Percentiles rank a stretch among this genome's conserved stretches.
Evolutionary conservation across 2,329 filamentous ascomycete species (phyloP).

Genomic region (Drechslera avenae): DNA sequence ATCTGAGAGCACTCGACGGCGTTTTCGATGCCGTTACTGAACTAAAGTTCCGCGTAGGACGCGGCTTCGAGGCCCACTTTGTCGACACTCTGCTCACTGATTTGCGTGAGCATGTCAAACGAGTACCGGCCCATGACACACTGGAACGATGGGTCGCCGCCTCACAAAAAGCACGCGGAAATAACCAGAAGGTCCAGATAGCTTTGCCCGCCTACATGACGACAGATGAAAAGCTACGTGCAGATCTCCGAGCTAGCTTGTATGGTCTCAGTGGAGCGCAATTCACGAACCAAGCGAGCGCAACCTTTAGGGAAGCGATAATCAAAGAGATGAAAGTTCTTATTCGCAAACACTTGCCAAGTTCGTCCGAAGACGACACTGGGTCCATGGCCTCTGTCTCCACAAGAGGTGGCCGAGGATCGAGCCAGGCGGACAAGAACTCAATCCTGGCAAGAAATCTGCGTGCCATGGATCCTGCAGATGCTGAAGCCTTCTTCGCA

Average conservation of each 20-base stretch:
- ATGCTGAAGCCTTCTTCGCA: conserved; percentile 81
- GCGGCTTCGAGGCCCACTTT: conserved; percentile 82
- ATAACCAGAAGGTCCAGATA: conserved; percentile 69
- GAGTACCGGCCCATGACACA: conserved; percentile 72
- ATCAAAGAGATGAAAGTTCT: conserved; percentile 84
- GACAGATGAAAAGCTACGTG: conserved; percentile 71
- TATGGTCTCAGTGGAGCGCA: conserved; percentile 80
- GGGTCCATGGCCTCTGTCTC: conserved; percentile 87
- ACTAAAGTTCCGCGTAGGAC: conserved; percentile 80
- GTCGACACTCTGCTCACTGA: conserved; percentile 78
- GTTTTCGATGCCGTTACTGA: conserved; percentile 77
- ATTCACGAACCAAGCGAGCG: conserved; percentile 79
- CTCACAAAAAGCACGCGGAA: conserved; percentile 72
- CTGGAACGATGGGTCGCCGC: conserved; percentile 83
- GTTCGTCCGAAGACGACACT: conserved; percentile 91
- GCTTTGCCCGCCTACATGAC: conserved; percentile 78
- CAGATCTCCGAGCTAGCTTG: conserved; percentile 71
- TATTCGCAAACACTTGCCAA: conserved; percentile 83
- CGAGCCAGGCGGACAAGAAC: conserved; percentile 85
- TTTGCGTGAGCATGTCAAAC: conserved; percentile 77
- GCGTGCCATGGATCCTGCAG: conserved; percentile 78
- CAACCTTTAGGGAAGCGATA: conserved; percentile 81
- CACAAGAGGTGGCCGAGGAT: conserved; percentile 69
- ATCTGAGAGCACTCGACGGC: conserved; percentile 78
- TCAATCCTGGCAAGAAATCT: conserved; percentile 86